phyloP scores from a whole-genome alignment of 2,329 filamentous ascomycete genomes.

The Aschersonia sp. region DNA sequence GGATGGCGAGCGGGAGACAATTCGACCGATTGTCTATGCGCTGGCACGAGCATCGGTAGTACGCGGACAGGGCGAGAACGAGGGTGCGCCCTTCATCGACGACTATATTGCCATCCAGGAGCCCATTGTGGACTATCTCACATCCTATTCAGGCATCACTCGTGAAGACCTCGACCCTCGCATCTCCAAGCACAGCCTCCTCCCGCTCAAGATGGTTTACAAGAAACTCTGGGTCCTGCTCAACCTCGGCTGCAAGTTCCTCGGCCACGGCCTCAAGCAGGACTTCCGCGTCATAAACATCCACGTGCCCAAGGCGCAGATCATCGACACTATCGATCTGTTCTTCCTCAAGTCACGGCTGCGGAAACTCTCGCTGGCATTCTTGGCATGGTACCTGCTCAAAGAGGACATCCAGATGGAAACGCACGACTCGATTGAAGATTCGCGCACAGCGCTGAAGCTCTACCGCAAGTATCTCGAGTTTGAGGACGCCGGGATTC shows the following conservation, averaged over 20 bases:
- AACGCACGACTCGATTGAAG: conserved; percentile 90
- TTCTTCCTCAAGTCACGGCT: conserved; percentile 73
- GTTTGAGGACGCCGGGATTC: conserved; percentile 71
- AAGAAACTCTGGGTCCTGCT: conserved; percentile 97
- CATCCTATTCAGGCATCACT: conserved; percentile 83
- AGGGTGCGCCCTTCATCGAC: conserved; percentile 84
- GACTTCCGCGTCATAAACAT: conserved; percentile 99
- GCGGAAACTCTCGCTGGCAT: conserved; percentile 81
- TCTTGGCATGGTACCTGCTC: conserved; percentile 80
- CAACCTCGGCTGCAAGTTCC: conserved; percentile 85
- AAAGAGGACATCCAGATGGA: conserved; percentile 89
- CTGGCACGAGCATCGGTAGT: conserved; percentile 89
- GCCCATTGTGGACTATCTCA: conserved; percentile 88
- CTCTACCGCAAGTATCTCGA: conserved; percentile 84
- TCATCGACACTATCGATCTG: conserved; percentile 86
- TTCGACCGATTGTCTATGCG: conserved; percentile 79
- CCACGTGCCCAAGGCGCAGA: conserved; percentile 76
- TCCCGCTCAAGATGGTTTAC: conserved; percentile 82
- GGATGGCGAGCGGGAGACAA: conserved; percentile 82
- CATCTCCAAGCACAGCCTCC: conserved; percentile 66
- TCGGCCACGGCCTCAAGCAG: conserved; percentile 85
- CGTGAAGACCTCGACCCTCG: conserved; percentile 70
- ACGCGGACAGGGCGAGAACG: conserved; percentile 61
- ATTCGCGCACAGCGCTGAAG: conserved; percentile 79
- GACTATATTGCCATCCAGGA: conserved; percentile 92